A percentile compares a stretch with the other conserved stretches of the same genome.
phyloP scores from a whole-genome alignment of 2,329 filamentous ascomycete genomes.

The Aureobasidium sp. region DNA sequence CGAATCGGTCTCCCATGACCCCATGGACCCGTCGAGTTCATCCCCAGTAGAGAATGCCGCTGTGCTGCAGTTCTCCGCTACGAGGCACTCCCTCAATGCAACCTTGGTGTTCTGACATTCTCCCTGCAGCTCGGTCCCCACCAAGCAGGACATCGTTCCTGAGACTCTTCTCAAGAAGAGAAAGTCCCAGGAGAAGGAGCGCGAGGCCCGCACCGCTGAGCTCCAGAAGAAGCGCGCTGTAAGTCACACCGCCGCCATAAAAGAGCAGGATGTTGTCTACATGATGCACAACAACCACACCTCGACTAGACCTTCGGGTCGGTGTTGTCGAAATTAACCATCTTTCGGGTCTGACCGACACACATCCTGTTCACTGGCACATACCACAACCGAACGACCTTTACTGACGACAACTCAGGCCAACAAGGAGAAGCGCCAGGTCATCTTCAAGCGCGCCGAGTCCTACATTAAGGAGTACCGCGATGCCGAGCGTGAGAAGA shows the following conservation, averaged over 20 bases:
- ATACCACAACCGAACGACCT: not conserved
- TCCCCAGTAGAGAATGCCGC: slow-evolving; percentile 82
- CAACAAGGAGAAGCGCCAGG: slow-evolving; percentile 96
- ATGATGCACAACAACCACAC: slow-evolving; percentile 73
- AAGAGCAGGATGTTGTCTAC: slow-evolving; percentile 46
- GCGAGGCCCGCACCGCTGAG: slow-evolving; percentile 76
- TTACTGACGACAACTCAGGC: slow-evolving; percentile 52
- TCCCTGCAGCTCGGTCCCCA: slow-evolving; percentile 70
- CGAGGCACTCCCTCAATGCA: slow-evolving; percentile 64
- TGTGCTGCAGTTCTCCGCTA: slow-evolving; percentile 88
- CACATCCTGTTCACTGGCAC: slow-evolving; percentile 3
- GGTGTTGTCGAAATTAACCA: slow-evolving; percentile 98
- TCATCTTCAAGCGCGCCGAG: slow-evolving; percentile 99
- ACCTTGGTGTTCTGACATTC: slow-evolving; percentile 68
- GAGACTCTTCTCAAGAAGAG: slow-evolving; percentile 99
- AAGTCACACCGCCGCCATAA: slow-evolving; percentile 37
- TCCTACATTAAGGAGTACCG: slow-evolving; percentile 99
- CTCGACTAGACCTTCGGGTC: slow-evolving; percentile 89
- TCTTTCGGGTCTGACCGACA: slow-evolving; percentile 93
- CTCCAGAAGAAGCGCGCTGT: slow-evolving; percentile 87
- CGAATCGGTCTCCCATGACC: slow-evolving; percentile 20
- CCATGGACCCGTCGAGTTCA: slow-evolving; percentile 56
- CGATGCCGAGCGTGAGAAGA: slow-evolving; percentile 95
- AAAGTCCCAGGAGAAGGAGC: slow-evolving; percentile 99
- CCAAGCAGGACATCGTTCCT: slow-evolving; percentile 91